phyloP scores from a whole-genome alignment of 148 eudicot species.

The Pharnaceum exiguum region DNA sequence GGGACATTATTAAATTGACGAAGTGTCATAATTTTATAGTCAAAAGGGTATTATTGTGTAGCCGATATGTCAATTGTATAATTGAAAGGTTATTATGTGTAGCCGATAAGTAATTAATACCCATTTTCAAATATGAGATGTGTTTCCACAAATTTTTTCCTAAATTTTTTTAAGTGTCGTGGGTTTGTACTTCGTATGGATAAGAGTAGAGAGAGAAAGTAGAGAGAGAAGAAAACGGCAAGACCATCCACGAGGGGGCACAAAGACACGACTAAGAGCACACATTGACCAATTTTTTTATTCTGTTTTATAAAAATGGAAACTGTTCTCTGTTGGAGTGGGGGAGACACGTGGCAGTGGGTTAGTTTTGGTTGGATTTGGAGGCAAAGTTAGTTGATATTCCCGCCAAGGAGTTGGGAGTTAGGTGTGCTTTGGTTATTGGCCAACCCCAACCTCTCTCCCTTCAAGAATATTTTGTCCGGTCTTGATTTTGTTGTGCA shows the following conservation, averaged over 20 bases:
- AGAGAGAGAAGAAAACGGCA: conserved; percentile 21
- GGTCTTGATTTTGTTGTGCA: too few relatives aligned
- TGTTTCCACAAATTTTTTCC: too few relatives aligned
- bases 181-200: too few relatives aligned
- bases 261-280: conserved; percentile 9
- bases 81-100: too few relatives aligned
- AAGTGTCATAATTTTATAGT: too few relatives aligned
- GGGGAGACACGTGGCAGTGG: neutral
- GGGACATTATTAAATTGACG: neutral
- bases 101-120: too few relatives aligned
- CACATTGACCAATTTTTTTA: conserved; percentile 5
- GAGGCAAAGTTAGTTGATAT: neutral
- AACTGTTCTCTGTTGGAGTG: neutral
- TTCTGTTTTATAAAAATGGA: neutral
- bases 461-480: neutral
- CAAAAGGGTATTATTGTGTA: too few relatives aligned
- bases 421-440: conserved; percentile 6
- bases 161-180: too few relatives aligned
- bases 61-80: too few relatives aligned
- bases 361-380: neutral
- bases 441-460: conserved; percentile 13
- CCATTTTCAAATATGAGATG: too few relatives aligned
- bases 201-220: neutral
- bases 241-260: conserved; percentile 9
- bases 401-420: conserved; percentile 18